Evolutionary conservation across 768 basidiomycete genomes (phyloP).

Genomic region (Pleurotus platypus): DNA sequence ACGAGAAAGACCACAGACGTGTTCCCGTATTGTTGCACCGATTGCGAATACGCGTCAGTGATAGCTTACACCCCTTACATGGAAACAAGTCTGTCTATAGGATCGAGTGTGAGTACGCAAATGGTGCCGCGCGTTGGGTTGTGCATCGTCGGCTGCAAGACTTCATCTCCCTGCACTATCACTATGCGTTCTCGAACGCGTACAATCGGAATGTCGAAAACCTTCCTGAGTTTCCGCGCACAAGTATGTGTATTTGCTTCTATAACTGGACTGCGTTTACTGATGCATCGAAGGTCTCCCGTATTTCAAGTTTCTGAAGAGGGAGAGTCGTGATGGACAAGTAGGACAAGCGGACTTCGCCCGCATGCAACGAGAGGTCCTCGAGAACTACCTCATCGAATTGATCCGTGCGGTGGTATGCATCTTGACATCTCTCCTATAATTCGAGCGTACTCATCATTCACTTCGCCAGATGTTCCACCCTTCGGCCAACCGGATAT

Average conservation of each 20-base stretch:
- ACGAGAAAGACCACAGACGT: conserved; percentile 77
- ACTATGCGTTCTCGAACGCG: conserved; percentile 83
- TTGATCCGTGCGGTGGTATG: conserved; percentile 88
- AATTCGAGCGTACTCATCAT: conserved; percentile 2
- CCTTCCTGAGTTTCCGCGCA: conserved; percentile 89
- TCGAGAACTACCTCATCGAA: conserved; percentile 86
- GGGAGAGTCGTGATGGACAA: conserved; percentile 49
- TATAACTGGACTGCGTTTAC: not conserved
- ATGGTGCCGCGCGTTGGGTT: conserved; percentile 90
- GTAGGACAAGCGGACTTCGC: conserved; percentile 74
- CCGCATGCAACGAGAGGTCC: conserved; percentile 69
- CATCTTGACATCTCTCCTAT: conserved; percentile 4
- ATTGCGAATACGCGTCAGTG: conserved; percentile 79
- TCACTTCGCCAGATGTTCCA: conserved; percentile 78
- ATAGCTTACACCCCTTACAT: conserved; percentile 80
- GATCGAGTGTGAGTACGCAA: conserved; percentile 95
- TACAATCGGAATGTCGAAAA: conserved; percentile 69
- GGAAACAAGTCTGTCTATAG: conserved; percentile 78
- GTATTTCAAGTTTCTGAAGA: conserved; percentile 83
- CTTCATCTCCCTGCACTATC: conserved; percentile 85
- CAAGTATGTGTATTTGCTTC: conserved; percentile 42
- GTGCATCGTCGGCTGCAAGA: conserved; percentile 90
- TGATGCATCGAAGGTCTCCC: conserved; percentile 58
- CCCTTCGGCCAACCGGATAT: conserved; percentile 84
- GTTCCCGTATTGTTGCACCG: conserved; percentile 78